A percentile compares a stretch with the other conserved stretches of the same genome.
These are phyloP conservation scores for Eucalyptus erythrocorys DNA, from an alignment of 345 rosid species.

Conservation along the genomic window DNA sequence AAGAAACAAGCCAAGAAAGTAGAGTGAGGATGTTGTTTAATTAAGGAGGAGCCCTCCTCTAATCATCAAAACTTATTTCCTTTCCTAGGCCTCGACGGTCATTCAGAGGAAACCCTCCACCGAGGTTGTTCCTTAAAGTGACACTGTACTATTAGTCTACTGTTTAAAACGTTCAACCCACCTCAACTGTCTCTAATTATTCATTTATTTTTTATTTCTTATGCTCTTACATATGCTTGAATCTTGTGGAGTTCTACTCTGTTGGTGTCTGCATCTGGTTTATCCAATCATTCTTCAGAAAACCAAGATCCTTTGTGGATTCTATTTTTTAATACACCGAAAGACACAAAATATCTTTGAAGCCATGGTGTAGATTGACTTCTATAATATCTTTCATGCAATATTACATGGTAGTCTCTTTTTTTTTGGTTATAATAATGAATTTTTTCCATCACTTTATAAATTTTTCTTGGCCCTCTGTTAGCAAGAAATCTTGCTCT, in stretches of 20 bases:
- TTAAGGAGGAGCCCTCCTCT: neutral
- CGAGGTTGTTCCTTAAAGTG: neutral
- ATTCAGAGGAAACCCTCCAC: neutral
- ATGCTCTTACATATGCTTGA: neutral
- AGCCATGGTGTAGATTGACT: neutral
- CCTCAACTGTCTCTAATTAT: neutral
- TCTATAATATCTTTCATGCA: neutral
- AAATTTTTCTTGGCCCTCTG: neutral
- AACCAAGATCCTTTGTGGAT: neutral
- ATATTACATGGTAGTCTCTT: neutral
- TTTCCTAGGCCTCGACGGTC: neutral
- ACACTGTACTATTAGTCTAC: neutral
- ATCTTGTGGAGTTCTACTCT: neutral
- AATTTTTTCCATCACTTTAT: neutral
- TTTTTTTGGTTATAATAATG: neutral
- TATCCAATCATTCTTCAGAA: neutral
- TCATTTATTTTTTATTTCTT: neutral
- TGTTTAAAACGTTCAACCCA: neutral
- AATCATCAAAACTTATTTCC: neutral
- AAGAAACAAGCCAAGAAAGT: neutral
- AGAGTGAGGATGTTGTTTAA: neutral
- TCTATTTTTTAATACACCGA: neutral
- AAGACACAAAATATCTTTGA: neutral
- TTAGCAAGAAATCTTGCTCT: neutral
- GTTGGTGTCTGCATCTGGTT: neutral